Conservation (phyloP, 2,329 filamentous ascomycete genomes). For the Exophiala mesophila region DNA sequence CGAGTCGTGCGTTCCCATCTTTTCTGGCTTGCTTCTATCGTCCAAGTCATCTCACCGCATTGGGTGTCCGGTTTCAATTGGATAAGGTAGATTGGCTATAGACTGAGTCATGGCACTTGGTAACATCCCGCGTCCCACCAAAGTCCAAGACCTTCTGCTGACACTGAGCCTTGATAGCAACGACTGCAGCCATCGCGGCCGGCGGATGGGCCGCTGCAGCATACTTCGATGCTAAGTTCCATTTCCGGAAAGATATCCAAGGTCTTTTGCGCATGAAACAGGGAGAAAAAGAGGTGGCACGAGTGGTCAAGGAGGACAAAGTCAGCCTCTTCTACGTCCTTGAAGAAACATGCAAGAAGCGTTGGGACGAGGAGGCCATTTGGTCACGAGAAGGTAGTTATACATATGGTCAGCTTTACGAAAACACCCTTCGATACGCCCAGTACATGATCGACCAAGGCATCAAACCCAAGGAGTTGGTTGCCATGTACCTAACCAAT, state of each 20-base stretch:
- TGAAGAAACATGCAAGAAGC: constrained; percentile 50
- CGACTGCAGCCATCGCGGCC: background rate
- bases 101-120: too few relatives aligned
- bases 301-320: constrained; percentile 50
- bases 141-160: background rate
- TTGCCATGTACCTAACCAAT: constrained; percentile 64
- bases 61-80: too few relatives aligned
- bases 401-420: constrained; percentile 54
- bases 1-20: too few relatives aligned
- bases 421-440: constrained; percentile 56
- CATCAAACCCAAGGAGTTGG: constrained; percentile 56
- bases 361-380: constrained; percentile 54
- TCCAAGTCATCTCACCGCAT: too few relatives aligned
- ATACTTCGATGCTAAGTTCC: constrained; percentile 66
- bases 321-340: constrained; percentile 63
- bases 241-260: constrained; percentile 58
- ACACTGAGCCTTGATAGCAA: background rate
- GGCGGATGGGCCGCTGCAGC: constrained; percentile 44
- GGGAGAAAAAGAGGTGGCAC: constrained; percentile 42
- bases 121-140: too few relatives aligned
- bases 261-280: constrained; percentile 42
- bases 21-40: too few relatives aligned
- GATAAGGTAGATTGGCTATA: too few relatives aligned
- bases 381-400: constrained; percentile 62
- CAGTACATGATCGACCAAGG: constrained; percentile 58